Percentiles rank a stretch among this genome's conserved stretches.
Conservation (phyloP, 2,329 filamentous ascomycete genomes). For the Alternaria consortialis region DNA sequence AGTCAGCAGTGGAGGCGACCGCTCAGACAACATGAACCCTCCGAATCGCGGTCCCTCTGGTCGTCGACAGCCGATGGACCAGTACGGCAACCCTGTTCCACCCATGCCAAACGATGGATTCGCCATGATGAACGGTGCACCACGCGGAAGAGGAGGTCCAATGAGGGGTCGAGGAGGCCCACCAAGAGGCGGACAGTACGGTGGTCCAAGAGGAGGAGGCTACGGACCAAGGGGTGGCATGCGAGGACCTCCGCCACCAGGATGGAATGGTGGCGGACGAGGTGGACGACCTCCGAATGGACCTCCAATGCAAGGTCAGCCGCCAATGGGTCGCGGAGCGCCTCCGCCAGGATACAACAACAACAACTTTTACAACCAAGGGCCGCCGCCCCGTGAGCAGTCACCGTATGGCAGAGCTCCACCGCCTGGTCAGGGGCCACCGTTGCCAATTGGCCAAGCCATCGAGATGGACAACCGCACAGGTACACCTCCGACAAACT, state of each 20-base stretch:
- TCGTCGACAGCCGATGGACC: conserved; percentile 62
- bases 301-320: conserved; percentile 45
- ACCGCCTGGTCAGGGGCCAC: conserved; percentile 54
- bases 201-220: conserved; percentile 47
- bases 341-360: conserved; percentile 56
- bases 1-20: conserved; percentile 57
- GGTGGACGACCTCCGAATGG: conserved; percentile 45
- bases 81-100: conserved; percentile 69
- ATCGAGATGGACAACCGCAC: conserved; percentile 79
- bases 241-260: conserved; percentile 53
- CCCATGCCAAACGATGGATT: conserved; percentile 57
- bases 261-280: conserved; percentile 52
- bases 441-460: conserved; percentile 65
- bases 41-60: conserved; percentile 51
- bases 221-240: conserved; percentile 50
- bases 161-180: conserved; percentile 53
- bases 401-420: conserved; percentile 64
- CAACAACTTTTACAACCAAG: conserved; percentile 47
- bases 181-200: conserved; percentile 47
- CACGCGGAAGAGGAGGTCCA: conserved; percentile 53
- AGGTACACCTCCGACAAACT: conserved; percentile 45
- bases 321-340: conserved; percentile 51
- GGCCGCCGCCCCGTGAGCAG: conserved; percentile 50
- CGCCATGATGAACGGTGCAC: conserved; percentile 47
- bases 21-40: conserved; percentile 47